phyloP scores from a whole-genome alignment of 1,284 basidiomycete species.

The Xerocomus minutiporus region DNA sequence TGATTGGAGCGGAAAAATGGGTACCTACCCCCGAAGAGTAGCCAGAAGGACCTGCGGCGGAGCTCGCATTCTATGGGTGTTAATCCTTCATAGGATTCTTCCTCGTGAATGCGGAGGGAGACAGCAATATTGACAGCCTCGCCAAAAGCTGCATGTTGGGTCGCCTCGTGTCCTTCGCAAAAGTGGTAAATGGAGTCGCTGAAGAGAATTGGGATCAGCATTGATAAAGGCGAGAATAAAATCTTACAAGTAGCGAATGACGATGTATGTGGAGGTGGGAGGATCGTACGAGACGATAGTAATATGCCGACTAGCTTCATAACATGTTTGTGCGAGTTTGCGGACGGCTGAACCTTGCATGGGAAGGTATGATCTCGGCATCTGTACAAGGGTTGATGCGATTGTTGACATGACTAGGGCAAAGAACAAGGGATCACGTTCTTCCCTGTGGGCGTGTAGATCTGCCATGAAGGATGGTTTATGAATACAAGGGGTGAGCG shows the following conservation, averaged over 20 bases:
- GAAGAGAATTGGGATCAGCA: conserved; percentile 11
- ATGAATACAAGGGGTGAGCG: conserved; percentile 77
- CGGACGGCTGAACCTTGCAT: conserved; percentile 75
- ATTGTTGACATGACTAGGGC: conserved; percentile 82
- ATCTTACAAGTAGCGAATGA: conserved; percentile 78
- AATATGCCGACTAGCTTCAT: conserved; percentile 77
- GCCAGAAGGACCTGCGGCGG: conserved; percentile 77
- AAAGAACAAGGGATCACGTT: conserved; percentile 81
- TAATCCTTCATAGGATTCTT: conserved; percentile 71
- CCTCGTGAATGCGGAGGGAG: conserved; percentile 79
- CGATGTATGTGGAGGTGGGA: conserved; percentile 74
- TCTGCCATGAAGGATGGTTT: conserved; percentile 85
- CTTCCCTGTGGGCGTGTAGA: conserved; percentile 69
- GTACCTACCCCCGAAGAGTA: conserved; percentile 72
- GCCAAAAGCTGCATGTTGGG: conserved; percentile 79
- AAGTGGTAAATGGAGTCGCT: conserved; percentile 82
- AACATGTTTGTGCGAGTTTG: conserved; percentile 71
- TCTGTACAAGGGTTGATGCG: conserved; percentile 77
- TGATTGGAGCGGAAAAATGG: neutral
- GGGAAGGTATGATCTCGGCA: conserved; percentile 75
- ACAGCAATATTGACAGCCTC: conserved; percentile 79
- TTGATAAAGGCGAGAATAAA: conserved; percentile 7
- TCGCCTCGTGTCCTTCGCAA: conserved; percentile 81
- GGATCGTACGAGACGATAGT: conserved; percentile 77
- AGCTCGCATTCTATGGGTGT: conserved; percentile 84